These are phyloP conservation scores for Phaeoacremonium minimum DNA, from an alignment of 2,329 filamentous ascomycete genomes.

Conservation along the genomic window DNA sequence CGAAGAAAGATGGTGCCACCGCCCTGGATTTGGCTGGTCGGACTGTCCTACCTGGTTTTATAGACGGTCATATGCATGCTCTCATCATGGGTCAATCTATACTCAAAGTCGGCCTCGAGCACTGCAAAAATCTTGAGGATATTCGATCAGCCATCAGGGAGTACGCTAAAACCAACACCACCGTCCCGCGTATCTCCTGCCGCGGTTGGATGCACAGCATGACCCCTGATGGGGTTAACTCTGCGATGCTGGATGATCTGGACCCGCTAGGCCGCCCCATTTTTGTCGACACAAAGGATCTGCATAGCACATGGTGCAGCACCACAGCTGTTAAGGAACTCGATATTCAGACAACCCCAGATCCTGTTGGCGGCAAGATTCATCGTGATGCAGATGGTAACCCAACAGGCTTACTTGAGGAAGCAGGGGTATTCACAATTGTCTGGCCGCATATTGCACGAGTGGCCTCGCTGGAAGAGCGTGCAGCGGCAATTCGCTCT, in stretches of 20 bases:
- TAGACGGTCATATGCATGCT: constrained; percentile 56
- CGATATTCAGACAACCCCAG: constrained; percentile 36
- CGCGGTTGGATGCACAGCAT: constrained; percentile 54
- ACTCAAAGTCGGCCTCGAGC: constrained; percentile 41
- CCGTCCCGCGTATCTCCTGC: constrained; percentile 41
- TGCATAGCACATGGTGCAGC: constrained; percentile 54
- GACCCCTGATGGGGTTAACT: constrained; percentile 43
- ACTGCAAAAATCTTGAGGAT: constrained; percentile 40
- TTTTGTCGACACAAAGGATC: constrained; percentile 51
- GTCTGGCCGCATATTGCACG: constrained; percentile 50
- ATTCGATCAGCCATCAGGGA: constrained; percentile 40
- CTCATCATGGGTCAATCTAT: constrained; percentile 50
- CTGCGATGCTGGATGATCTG: constrained; percentile 46
- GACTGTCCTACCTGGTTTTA: constrained; percentile 48
- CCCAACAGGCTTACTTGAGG: constrained; percentile 45
- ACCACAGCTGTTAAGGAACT: constrained; percentile 46
- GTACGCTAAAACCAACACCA: constrained; percentile 39
- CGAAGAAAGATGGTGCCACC: constrained; percentile 15
- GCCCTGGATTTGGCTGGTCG: constrained; percentile 30
- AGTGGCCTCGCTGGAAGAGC: constrained; percentile 42
- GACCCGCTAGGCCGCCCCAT: constrained; percentile 41
- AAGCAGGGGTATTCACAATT: constrained; percentile 48
- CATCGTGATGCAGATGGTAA: constrained; percentile 40
- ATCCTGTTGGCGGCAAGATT: constrained; percentile 48
- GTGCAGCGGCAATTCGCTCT: constrained; percentile 36